phyloP scores from a whole-genome alignment of 2,329 filamentous ascomycete genomes.

The Penicillium brasilianum region DNA sequence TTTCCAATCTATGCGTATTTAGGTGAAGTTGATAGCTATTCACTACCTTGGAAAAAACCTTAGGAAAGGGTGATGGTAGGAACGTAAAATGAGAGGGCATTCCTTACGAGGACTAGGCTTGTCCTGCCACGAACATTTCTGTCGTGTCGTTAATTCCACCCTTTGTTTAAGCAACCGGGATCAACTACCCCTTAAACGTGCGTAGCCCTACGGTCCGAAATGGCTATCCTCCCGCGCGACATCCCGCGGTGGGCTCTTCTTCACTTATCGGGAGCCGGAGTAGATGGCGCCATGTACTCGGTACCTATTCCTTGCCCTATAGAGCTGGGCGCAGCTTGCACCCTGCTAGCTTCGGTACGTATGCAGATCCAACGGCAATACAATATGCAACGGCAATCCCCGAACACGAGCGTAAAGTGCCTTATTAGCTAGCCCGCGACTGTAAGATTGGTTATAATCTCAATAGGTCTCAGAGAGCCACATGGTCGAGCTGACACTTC shows the following conservation, averaged over 20 bases:
- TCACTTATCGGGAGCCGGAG: not conserved
- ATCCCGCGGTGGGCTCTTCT: not conserved
- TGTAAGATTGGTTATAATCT: not conserved
- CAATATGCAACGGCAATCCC: conserved; percentile 2
- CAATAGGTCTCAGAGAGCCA: not conserved
- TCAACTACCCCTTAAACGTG: not conserved
- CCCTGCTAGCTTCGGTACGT: not conserved
- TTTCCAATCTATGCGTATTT: too few species aligned
- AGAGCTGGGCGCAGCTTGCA: not conserved
- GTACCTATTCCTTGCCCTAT: not conserved
- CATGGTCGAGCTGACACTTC: not conserved
- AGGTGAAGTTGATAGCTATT: too few species aligned
- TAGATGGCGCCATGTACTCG: not conserved
- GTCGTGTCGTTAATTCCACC: too few species aligned
- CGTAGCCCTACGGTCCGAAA: not conserved
- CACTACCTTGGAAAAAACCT: too few species aligned
- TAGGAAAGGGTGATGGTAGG: too few species aligned
- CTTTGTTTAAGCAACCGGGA: not conserved
- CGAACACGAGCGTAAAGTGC: not conserved
- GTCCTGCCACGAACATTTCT: too few species aligned
- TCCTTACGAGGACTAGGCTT: too few species aligned
- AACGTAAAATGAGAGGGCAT: too few species aligned
- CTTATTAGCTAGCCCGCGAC: not conserved
- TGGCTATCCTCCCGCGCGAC: not conserved
- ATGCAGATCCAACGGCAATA: conserved; percentile 1